A percentile compares a stretch with the other conserved stretches of the same genome.
phyloP scores from a whole-genome alignment of 495 filamentous ascomycete genomes.

The Talaromyces ruber region DNA sequence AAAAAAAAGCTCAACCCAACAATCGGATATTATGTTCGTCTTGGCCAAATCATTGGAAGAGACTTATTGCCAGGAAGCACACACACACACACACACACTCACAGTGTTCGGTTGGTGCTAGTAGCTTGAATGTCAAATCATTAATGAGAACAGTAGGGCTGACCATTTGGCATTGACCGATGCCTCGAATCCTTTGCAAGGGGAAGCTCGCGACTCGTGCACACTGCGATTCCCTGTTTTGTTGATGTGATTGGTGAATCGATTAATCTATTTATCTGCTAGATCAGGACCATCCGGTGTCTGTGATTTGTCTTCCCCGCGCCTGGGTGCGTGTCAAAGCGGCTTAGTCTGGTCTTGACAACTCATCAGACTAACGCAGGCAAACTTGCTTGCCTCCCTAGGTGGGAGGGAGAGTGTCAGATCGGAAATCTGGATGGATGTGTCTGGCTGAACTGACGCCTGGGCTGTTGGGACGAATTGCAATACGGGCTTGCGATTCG shows the following conservation, averaged over 20 bases:
- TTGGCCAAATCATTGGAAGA: neutral
- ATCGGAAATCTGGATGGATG: neutral
- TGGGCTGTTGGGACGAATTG: neutral
- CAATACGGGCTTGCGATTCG: neutral
- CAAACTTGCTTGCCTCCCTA: neutral
- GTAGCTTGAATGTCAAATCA: neutral
- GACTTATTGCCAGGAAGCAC: neutral
- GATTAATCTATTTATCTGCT: neutral
- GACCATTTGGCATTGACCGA: no score
- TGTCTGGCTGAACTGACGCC: neutral
- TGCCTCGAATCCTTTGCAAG: neutral
- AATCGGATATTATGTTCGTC: neutral
- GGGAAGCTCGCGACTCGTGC: neutral
- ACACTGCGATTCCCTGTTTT: neutral
- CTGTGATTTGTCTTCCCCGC: neutral
- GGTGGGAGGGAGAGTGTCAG: neutral
- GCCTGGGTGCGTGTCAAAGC: neutral
- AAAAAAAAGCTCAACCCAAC: no score
- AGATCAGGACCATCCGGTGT: neutral
- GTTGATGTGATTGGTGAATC: neutral
- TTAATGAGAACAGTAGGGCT: neutral
- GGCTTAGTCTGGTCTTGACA: neutral
- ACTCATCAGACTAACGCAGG: neutral
- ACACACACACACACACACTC: no score
- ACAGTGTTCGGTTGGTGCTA: neutral